phyloP scores from a whole-genome alignment of 306 rosid genomes.

The Abrus precatorius region DNA sequence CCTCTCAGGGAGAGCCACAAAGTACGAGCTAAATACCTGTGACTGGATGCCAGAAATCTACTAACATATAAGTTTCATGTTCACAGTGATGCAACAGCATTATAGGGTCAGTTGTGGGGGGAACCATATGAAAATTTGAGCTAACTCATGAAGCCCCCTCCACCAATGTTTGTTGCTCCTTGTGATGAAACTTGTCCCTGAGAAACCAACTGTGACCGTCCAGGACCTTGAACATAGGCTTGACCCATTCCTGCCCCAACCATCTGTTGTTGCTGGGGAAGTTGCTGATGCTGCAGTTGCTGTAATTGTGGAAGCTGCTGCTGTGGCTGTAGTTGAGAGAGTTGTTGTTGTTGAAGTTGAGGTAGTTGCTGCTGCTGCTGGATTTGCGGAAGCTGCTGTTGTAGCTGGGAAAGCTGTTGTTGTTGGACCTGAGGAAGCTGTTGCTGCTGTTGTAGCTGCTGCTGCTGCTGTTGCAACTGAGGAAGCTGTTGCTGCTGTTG shows the following conservation, averaged over 20 bases:
- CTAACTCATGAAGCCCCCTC: slow-evolving; percentile 83
- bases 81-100: slow-evolving; percentile 8
- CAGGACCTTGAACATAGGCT: slow-evolving; percentile 82
- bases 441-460: slow-evolving; percentile 53
- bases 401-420: slow-evolving; percentile 57
- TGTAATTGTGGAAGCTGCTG: slow-evolving; percentile 72
- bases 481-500: slow-evolving; percentile 56
- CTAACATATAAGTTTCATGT: background rate
- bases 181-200: slow-evolving; percentile 88
- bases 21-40: background rate
- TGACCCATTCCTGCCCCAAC: slow-evolving; percentile 84
- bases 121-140: slow-evolving; percentile 14
- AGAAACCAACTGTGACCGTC: slow-evolving; percentile 80
- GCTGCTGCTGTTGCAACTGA: slow-evolving; percentile 52
- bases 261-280: slow-evolving; percentile 82
- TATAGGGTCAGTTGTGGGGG: background rate
- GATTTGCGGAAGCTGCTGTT: slow-evolving; percentile 55
- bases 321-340: slow-evolving; percentile 52
- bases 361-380: slow-evolving; percentile 60
- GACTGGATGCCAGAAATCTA: slow-evolving; percentile 8
- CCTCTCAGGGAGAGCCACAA: slow-evolving; percentile 11
- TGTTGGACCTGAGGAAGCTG: slow-evolving; percentile 45
- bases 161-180: slow-evolving; percentile 73
- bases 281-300: slow-evolving; percentile 70
- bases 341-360: slow-evolving; percentile 56